phyloP scores from a whole-genome alignment of 345 rosid species.

The Mercurialis annua region DNA sequence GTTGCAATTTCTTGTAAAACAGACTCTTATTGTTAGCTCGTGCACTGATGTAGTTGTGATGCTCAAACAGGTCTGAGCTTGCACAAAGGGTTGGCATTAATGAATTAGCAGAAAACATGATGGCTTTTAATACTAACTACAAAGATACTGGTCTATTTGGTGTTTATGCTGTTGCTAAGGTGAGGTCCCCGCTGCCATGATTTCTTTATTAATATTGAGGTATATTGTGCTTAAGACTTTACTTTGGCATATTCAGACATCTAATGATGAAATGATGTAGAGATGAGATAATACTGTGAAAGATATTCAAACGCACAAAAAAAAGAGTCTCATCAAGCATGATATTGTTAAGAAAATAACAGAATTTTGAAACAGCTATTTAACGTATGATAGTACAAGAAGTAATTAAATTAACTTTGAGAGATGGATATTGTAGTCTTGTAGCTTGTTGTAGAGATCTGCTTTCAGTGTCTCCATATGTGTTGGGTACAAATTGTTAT shows the following conservation, averaged over 20 bases:
- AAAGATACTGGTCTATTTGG: slow-evolving; percentile 98
- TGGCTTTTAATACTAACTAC: slow-evolving; percentile 99
- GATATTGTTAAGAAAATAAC: no score
- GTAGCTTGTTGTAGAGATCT: background rate
- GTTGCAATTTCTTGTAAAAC: background rate
- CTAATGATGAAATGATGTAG: background rate
- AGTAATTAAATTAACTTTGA: background rate
- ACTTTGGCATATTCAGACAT: background rate
- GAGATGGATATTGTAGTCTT: background rate
- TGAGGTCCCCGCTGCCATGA: slow-evolving; percentile 24
- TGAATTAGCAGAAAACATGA: slow-evolving; percentile 94
- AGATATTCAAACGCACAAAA: no score
- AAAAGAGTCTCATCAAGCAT: no score
- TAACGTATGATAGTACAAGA: background rate
- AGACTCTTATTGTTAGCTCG: background rate
- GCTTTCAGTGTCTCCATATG: background rate
- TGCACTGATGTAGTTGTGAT: slow-evolving; percentile 10
- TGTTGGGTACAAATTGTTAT: background rate
- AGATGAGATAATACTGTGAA: no score
- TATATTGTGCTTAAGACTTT: background rate
- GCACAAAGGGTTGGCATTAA: slow-evolving; percentile 77
- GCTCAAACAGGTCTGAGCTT: slow-evolving; percentile 67
- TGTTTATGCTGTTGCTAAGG: slow-evolving; percentile 97
- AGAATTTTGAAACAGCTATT: no score
- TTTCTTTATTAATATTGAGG: background rate